Base-by-base conservation (phyloP, 352 stramenopile genomes). In the Phytophthora ramorum region DNA sequence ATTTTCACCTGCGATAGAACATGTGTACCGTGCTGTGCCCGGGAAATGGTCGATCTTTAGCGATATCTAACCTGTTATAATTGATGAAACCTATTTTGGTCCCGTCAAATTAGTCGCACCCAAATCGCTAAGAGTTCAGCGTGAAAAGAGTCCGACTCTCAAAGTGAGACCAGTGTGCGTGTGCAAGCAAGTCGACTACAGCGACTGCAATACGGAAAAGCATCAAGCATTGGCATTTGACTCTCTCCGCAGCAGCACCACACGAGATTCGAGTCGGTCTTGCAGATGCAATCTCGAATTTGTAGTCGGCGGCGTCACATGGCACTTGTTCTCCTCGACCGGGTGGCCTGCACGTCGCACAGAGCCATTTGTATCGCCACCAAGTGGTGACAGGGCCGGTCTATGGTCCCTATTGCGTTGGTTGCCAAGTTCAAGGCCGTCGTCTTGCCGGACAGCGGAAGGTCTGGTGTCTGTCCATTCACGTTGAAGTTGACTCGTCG, bases 331-430 rank as follows among this genome's bases (percentile, higher is more conserved):
- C 32, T 28, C 7, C 14, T 44, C 20, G 17, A 35, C 30, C 38
- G 38, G 28, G 46, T 55, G 47, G 48, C 10, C 16, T 10, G 53
- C 52, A 64, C 47, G 47, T 70, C 54, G 55, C 46, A 66, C 57
- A 17, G 26, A 26, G n/a, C 37, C 24, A 24, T 55, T 50, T 68
- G 58, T 69, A 24, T 73, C 65, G 51, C 22, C 45, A 68, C 34
- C 58, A 72, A 54, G 28, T 72, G 64, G 35, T 62, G 57, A 20
- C 57, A 67, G 13, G 55, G 4, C 48, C 41, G 20, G 55, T 65
- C 32, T 70, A 19, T 63, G 57, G 22, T 28, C 17, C 35, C 35
- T 17, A 16, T 41, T 8, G 14, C 35, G 37, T 40, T 63, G 43
- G 34, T 32, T 13, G 32, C 38, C 26, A 58, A 59, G 58, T 55